phyloP scores from a whole-genome alignment of 768 basidiomycete species.

The Boletus sensibilis region DNA sequence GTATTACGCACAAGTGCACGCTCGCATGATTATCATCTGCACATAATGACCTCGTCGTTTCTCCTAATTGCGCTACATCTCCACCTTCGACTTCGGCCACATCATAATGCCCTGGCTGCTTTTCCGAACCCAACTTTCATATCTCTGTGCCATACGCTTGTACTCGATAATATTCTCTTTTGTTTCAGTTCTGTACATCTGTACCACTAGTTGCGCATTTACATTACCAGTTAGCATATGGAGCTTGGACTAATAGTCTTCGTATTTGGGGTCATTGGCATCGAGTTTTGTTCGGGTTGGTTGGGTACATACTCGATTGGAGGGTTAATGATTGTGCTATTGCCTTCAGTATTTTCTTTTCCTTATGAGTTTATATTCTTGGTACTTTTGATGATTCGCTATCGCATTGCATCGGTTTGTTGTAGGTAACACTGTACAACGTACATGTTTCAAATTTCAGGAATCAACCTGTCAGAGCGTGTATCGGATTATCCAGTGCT shows the following conservation, averaged over 20 bases:
- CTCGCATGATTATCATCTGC: slow-evolving; percentile 27
- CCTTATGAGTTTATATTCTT: slow-evolving; percentile 31
- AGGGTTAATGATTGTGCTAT: slow-evolving; percentile 33
- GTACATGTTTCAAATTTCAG: slow-evolving; percentile 9
- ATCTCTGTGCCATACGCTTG: slow-evolving; percentile 34
- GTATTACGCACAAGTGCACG: slow-evolving; percentile 25
- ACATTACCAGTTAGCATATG: slow-evolving; percentile 35
- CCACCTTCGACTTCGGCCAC: slow-evolving; percentile 13
- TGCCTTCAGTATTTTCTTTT: slow-evolving; percentile 18
- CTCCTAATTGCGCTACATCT: slow-evolving; percentile 33
- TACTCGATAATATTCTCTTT: slow-evolving; percentile 32
- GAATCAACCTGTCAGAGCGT: background rate
- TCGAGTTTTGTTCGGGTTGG: slow-evolving; percentile 31
- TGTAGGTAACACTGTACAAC: slow-evolving; percentile 32
- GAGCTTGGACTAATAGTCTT: slow-evolving; percentile 33
- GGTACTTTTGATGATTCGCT: slow-evolving; percentile 26
- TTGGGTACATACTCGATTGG: slow-evolving; percentile 30
- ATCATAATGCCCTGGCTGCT: slow-evolving; percentile 15
- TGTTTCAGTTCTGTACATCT: slow-evolving; percentile 30
- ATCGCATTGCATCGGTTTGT: slow-evolving; percentile 31
- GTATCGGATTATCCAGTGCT: background rate
- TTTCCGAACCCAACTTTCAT: slow-evolving; percentile 22
- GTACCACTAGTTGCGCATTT: slow-evolving; percentile 36
- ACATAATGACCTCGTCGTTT: slow-evolving; percentile 32
- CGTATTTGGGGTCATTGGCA: slow-evolving; percentile 27